These are phyloP conservation scores for Ceratobasidium sp. DNA, from an alignment of 1,284 basidiomycete species.

Conservation along the genomic window DNA sequence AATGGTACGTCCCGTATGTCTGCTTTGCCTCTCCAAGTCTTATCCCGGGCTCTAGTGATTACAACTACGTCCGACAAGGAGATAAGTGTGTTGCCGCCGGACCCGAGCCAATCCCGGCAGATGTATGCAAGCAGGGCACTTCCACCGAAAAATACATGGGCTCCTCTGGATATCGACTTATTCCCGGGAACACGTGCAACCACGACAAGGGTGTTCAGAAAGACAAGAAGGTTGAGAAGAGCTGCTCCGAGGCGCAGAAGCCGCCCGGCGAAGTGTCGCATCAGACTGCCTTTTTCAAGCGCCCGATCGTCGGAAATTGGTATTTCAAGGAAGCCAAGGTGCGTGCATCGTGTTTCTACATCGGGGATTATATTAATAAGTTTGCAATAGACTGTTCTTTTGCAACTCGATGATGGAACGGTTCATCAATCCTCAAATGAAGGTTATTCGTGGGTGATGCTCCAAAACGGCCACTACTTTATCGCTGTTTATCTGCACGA, in stretches of 20 bases:
- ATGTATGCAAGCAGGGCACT: slow-evolving; percentile 69
- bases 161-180: slow-evolving; percentile 91
- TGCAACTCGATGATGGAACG: slow-evolving; percentile 79
- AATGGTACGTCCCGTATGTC: slow-evolving; percentile 75
- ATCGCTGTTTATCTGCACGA: slow-evolving; percentile 89
- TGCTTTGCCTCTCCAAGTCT: not conserved
- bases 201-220: slow-evolving; percentile 69
- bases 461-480: slow-evolving; percentile 73
- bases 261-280: slow-evolving; percentile 78
- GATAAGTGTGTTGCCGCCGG: slow-evolving; percentile 83
- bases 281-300: slow-evolving; percentile 61
- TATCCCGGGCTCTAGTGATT: slow-evolving; percentile 72
- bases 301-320: slow-evolving; percentile 19
- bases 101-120: slow-evolving; percentile 86
- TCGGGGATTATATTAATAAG: slow-evolving; percentile 19
- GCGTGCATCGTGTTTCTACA: slow-evolving; percentile 50
- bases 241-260: slow-evolving; percentile 82
- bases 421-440: slow-evolving; percentile 97
- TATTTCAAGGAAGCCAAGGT: slow-evolving; percentile 85
- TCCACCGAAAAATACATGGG: slow-evolving; percentile 76
- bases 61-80: slow-evolving; percentile 83
- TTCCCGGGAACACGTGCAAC: slow-evolving; percentile 93
- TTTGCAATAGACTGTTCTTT: slow-evolving; percentile 79
- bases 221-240: slow-evolving; percentile 78
- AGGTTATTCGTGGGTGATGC: slow-evolving; percentile 89